These are phyloP conservation scores for Tolypocladium album DNA, from an alignment of 2,329 filamentous ascomycete species.

Conservation along the genomic window DNA sequence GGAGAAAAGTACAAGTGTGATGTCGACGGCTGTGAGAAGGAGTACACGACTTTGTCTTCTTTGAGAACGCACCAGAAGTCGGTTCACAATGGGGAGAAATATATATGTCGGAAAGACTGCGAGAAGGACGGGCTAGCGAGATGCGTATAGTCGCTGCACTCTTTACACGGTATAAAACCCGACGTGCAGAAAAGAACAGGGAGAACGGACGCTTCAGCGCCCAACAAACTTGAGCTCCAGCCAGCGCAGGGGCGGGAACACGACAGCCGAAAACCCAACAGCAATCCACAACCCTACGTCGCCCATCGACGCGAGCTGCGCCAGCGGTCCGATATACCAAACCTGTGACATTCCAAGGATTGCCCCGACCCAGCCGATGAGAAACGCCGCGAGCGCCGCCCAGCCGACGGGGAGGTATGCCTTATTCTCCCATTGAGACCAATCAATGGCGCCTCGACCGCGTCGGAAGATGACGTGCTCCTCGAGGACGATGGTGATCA, in stretches of 20 bases:
- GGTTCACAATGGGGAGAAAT: no score
- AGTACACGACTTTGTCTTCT: no score
- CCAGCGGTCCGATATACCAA: slow-evolving; percentile 49
- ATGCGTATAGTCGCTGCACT: no score
- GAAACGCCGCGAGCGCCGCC: slow-evolving; percentile 31
- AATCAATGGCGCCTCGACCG: slow-evolving; percentile 26
- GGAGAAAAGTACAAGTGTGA: no score
- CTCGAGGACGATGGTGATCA: slow-evolving; percentile 33
- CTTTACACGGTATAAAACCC: no score
- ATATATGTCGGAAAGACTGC: no score
- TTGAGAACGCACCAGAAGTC: no score
- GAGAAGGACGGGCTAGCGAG: no score
- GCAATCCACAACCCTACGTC: slow-evolving; percentile 47
- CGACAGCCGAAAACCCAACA: slow-evolving; percentile 49
- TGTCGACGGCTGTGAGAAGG: no score
- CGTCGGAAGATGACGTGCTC: slow-evolving; percentile 34
- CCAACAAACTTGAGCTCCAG: slow-evolving; percentile 16
- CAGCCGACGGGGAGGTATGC: slow-evolving; percentile 30
- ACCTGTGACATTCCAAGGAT: slow-evolving; percentile 47
- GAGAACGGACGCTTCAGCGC: slow-evolving; percentile 6
- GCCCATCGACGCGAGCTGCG: slow-evolving; percentile 38
- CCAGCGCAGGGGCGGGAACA: slow-evolving; percentile 15
- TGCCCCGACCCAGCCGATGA: slow-evolving; percentile 37
- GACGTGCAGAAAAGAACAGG: not conserved
- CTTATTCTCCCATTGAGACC: slow-evolving; percentile 34